Base-by-base conservation (phyloP, 768 basidiomycete genomes). In the Trametes elegans region DNA sequence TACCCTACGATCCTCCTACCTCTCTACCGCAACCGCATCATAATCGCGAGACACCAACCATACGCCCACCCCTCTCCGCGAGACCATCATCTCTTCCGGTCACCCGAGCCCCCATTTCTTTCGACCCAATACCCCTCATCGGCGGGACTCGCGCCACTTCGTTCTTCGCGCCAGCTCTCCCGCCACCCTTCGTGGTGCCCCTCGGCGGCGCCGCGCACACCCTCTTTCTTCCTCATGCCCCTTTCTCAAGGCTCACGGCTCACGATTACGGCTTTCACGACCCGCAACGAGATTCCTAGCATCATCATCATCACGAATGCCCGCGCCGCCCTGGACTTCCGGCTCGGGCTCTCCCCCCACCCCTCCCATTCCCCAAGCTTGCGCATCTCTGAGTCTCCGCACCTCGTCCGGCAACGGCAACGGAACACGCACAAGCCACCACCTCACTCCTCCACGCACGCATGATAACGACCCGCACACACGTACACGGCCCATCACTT, bases 41-140 rank as follows among this genome's bases (percentile, higher is more conserved):
- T 57, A 57, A 50, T 57, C 49, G 55, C 55, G 55, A 44, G 49
- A 55, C 54, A 16, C 46, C 35, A 3, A 23, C 21, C 23, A 34
- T 35, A 23, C 40, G 40, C 53, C 27, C 27, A 32, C 41, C 29
- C 28, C 41, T 16, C 34, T 26, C 39, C 46, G 44, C 45, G 46
- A 48, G 27, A 48, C 29, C 41, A 19, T 43, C 41, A 9, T 42
- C 31, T 13, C 32, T 26, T 19, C 9, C 27, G n/a, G n/a, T n/a
- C n/a, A n/a, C 36, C 16, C 19, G 16, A 18, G 14, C 16, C 48
- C 16, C 19, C 14, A 4, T 6, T 21, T 18, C 40, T 14, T 19
- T 24, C 28, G 5, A 26, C 23, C 40, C 13, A 27, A 2, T 41
- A 7, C 28, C 24, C 34, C 53, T 9, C 48, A 35, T 9, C 31